Base-by-base conservation (phyloP, 495 filamentous ascomycete genomes). In the Aspergillus saccharolyticus region DNA sequence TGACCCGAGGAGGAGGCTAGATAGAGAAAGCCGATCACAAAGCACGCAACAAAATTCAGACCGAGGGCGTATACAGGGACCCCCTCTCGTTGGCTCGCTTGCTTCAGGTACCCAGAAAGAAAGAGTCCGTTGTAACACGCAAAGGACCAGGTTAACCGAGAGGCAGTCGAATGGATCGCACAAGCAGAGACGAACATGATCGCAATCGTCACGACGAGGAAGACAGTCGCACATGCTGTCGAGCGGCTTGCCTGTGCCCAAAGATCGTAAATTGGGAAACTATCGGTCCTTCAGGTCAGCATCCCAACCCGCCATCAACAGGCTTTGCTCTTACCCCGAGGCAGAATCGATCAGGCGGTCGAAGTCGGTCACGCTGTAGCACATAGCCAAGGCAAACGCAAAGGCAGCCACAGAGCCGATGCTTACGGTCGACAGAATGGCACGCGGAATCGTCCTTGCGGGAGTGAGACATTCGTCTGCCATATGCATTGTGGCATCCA, bases 81-180 rank as follows among this genome's bases (percentile, higher is more conserved):
- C 4, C 63, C 62, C 4, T 70, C 55, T 0, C 52, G 18, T 0
- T 59, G 54, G 28, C 62, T 57, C 1, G 68, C 49, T 47, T 21
- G 24, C 0, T 61, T 52, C 15, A 72, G 52, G 20, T 60, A 50
- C 3, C 33, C 15, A 0, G 70, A 70, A 43, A 58, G 65, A 42
- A 71, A 62, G 19, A 69, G 54, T 18, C 65, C 71, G 24, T 70
- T 59, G 52, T 77, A 73, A 44, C 73, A 65, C 17, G 72, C 74
- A 51, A 78, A 77, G 3, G 70, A 67, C 75, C 75, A 78, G 9
- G 71, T 73, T 21, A 78, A 64, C 22, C 74, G 69, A 0, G 74
- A 77, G 15, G 71, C 67, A 4, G 70, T 72, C n/a, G 74, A 70
- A 18, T 69, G 66, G 16, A 69, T 66, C 15, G 68, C 68, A 46